A percentile compares a stretch with the other conserved stretches of the same genome.
Evolutionary conservation across 2,329 filamentous ascomycete genomes (phyloP).

Genomic region (Colletotrichum sp.): DNA sequence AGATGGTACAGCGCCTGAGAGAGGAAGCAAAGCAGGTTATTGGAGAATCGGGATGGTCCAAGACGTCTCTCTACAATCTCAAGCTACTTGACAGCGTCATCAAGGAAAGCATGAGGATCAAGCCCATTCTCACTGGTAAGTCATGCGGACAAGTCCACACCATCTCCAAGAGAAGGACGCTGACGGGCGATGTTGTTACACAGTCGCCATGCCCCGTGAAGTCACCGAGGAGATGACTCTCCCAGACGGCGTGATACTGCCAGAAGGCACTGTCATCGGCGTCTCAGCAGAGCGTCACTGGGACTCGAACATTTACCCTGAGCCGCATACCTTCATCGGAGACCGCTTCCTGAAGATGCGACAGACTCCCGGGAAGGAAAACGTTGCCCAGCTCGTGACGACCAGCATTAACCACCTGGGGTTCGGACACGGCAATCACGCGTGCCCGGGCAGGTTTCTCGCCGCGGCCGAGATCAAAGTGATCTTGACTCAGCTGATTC

Average conservation of each 20-base stretch:
- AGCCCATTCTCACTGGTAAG: background rate
- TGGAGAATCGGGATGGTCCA: background rate
- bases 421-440: background rate
- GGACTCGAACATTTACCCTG: background rate
- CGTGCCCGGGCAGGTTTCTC: background rate
- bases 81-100: background rate
- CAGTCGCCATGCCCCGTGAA: background rate
- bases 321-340: background rate
- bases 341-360: background rate
- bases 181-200: background rate
- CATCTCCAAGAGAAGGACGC: accelerated
- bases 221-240: background rate
- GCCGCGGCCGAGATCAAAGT: background rate
- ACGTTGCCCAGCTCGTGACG: background rate
- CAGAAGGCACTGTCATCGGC: background rate
- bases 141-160: accelerated
- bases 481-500: slow-evolving; percentile 32
- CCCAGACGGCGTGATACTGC: background rate
- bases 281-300: background rate
- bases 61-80: background rate
- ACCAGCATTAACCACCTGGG: background rate
- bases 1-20: background rate
- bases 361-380: background rate
- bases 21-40: background rate
- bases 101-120: background rate